Conservation (phyloP, 148 eudicot genomes). For the Silene latifolia region DNA sequence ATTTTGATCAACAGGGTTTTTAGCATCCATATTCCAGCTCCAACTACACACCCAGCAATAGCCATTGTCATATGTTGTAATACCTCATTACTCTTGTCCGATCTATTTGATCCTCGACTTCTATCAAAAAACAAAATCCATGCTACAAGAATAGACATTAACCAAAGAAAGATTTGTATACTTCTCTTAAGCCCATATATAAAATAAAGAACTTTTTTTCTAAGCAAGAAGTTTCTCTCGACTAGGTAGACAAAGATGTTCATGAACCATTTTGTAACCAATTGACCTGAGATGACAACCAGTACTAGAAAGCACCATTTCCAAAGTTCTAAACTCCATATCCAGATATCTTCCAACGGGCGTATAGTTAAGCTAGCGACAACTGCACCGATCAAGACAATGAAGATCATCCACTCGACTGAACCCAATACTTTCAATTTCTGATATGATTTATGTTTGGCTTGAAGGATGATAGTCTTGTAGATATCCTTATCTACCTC, state of each 20-base stretch:
- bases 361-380: constrained; percentile 44
- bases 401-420: constrained; percentile 47
- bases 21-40: constrained; percentile 67
- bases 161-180: constrained; percentile 67
- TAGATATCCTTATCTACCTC: constrained; percentile 61
- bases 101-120: constrained; percentile 44
- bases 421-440: constrained; percentile 32
- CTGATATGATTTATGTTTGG: constrained; percentile 25
- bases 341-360: constrained; percentile 15
- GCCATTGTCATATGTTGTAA: constrained; percentile 60
- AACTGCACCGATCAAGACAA: constrained; percentile 41
- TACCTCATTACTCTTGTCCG: constrained; percentile 35
- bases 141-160: constrained; percentile 62
- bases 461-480: constrained; percentile 26
- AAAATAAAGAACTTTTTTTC: constrained; percentile 75
- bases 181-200: constrained; percentile 63
- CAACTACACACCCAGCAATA: constrained; percentile 60
- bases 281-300: constrained; percentile 61
- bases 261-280: constrained; percentile 58
- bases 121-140: constrained; percentile 68
- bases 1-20: constrained; percentile 65
- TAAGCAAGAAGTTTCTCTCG: constrained; percentile 63
- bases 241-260: constrained; percentile 49
- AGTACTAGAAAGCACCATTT: constrained; percentile 74
- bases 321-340: constrained; percentile 69